phyloP scores from a whole-genome alignment of 225 moss, liverwort and hornwort genomes.

The Lunularia cruciata region DNA sequence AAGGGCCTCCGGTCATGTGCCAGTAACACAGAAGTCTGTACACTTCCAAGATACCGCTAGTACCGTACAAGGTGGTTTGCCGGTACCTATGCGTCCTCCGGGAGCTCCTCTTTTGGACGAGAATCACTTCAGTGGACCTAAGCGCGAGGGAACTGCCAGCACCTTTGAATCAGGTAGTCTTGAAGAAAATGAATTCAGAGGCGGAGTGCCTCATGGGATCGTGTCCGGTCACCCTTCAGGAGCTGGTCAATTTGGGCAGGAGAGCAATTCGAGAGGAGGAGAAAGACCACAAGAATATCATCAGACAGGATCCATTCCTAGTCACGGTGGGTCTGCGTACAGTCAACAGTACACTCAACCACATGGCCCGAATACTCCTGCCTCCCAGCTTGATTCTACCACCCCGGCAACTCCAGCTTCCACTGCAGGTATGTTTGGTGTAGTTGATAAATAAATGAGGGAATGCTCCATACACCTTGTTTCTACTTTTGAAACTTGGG shows the following conservation, averaged over 20 bases:
- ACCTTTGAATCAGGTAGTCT: background rate
- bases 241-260: conserved; percentile 10
- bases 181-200: conserved; percentile 12
- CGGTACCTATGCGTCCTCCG: background rate
- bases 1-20: background rate
- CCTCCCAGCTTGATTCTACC: background rate
- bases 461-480: too few relatives aligned
- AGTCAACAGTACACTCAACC: conserved; percentile 13
- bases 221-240: conserved; percentile 14
- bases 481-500: too few relatives aligned
- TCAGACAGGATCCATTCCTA: conserved; percentile 1
- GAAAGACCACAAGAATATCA: background rate
- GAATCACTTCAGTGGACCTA: conserved; percentile 9
- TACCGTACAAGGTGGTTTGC: background rate
- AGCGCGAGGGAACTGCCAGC: background rate
- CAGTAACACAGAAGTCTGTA: conserved; percentile 4
- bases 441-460: too few relatives aligned
- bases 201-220: conserved; percentile 15
- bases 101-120: conserved; percentile 16
- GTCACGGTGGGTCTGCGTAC: background rate
- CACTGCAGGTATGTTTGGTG: too few relatives aligned
- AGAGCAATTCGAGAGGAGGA: background rate
- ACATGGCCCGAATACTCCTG: background rate
- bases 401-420: too few relatives aligned
- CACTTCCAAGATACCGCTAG: conserved; percentile 3